Evolutionary conservation across 2,329 filamentous ascomycete genomes (phyloP), one percentile per base, ranked within the genome.

Genomic region (Stenocarpella maydis): DNA sequence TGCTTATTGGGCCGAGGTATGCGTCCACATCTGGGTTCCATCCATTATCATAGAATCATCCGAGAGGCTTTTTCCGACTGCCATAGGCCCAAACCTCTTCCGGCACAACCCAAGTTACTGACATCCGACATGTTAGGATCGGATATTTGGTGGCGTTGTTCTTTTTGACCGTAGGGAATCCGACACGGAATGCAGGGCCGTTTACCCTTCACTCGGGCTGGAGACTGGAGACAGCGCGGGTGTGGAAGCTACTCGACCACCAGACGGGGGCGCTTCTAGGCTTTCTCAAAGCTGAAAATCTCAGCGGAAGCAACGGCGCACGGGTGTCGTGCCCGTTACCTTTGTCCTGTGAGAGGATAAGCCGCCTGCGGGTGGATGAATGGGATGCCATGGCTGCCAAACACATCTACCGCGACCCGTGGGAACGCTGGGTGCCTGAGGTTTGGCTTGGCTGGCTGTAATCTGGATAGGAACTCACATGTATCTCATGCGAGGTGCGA

Each of bases 1-100:
- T 58, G 53, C 2, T 14, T 58, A 58, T 19, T 58, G 53, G 53
- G 53, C 53, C 10, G 53, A 58, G 34, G 53, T 58, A 41, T 10
- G 37, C 5, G 10, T 39, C 15, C n/a, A 39, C n/a, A 17, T 21
- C 1, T 24, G 53, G 34, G n/a, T 55, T 39, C n/a, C 52, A 21
- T 39, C 21, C 12, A n/a, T 41, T 24, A 24, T n/a, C 31, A 24
- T 39, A 24, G 12, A 12, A 24, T 39, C 2, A 6, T 39, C 7
- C 12, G 2, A 4, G n/a, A 15, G n/a, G 31, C n/a, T 17, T 53
- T 10, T 17, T 17, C n/a, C n/a, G n/a, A n/a, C n/a, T n/a, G n/a
- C n/a, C n/a, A n/a, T n/a, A n/a, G n/a, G n/a, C n/a, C n/a, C n/a
- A n/a, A n/a, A 34, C 31, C 9, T 26, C 34, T 21, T 55, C 53